Percentiles rank a stretch among this genome's conserved stretches.
Conservation (phyloP, 2,329 filamentous ascomycete genomes). For the Rutstroemia sp. region DNA sequence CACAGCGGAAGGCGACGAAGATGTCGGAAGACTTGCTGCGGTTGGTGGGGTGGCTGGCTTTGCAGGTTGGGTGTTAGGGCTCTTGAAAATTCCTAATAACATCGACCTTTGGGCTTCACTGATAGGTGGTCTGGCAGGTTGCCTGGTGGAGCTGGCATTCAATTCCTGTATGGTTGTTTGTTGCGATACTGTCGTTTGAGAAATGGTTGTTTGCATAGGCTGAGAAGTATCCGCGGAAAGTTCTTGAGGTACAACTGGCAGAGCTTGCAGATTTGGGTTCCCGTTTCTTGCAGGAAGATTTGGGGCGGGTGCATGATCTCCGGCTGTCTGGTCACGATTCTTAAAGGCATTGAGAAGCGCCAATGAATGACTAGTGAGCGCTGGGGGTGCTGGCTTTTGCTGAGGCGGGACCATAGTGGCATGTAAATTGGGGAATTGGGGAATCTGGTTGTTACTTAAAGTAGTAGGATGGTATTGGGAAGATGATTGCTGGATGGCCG, state of each 20-base stretch:
- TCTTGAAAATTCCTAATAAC: slow-evolving; percentile 27
- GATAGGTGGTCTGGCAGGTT: slow-evolving; percentile 18
- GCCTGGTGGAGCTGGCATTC: not conserved
- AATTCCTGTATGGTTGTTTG: slow-evolving; percentile 5
- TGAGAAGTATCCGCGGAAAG: slow-evolving; percentile 22
- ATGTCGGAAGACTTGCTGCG: slow-evolving; percentile 21
- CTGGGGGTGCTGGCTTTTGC: slow-evolving; percentile 19
- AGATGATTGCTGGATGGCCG: slow-evolving; percentile 21
- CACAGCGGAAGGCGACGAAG: slow-evolving; percentile 24
- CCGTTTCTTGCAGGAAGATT: slow-evolving; percentile 16
- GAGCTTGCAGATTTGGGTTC: slow-evolving; percentile 7
- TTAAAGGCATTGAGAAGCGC: slow-evolving; percentile 40
- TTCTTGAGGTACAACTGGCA: slow-evolving; percentile 20
- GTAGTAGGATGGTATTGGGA: slow-evolving; percentile 8
- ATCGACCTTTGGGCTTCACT: slow-evolving; percentile 25
- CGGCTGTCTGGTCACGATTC: slow-evolving; percentile 17
- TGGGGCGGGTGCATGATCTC: slow-evolving; percentile 8
- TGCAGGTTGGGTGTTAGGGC: slow-evolving; percentile 18
- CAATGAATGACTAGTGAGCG: slow-evolving; percentile 37
- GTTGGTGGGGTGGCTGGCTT: slow-evolving; percentile 10
- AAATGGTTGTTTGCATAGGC: not conserved
- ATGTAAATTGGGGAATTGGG: slow-evolving; percentile 24
- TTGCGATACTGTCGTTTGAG: slow-evolving; percentile 3
- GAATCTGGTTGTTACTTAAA: slow-evolving; percentile 13
- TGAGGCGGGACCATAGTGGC: slow-evolving; percentile 22